Conservation (phyloP, 1,284 basidiomycete genomes). For the Calocybe gambosa region DNA sequence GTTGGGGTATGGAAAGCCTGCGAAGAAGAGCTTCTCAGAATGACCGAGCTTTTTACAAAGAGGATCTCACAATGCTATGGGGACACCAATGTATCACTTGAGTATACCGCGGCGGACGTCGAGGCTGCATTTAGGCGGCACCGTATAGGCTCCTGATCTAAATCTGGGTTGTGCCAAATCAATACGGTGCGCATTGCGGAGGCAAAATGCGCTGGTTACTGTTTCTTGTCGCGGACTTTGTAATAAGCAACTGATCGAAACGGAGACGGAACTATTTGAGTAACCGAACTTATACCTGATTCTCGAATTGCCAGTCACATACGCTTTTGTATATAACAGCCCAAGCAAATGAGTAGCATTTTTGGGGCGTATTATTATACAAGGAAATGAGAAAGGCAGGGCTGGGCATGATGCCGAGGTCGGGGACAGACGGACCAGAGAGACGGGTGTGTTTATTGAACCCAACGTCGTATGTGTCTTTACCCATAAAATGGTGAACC, state of each 20-base stretch:
- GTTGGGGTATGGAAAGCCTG: constrained; percentile 85
- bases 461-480: too few relatives aligned
- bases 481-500: too few relatives aligned
- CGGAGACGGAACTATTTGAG: not conserved
- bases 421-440: not conserved
- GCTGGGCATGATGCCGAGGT: not conserved
- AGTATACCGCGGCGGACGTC: constrained; percentile 73
- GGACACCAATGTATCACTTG: constrained; percentile 63
- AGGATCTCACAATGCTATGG: constrained; percentile 74
- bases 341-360: too few relatives aligned
- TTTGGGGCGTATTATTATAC: too few relatives aligned
- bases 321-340: too few relatives aligned
- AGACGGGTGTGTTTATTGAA: not conserved
- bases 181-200: not conserved
- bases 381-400: too few relatives aligned
- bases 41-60: constrained; percentile 64
- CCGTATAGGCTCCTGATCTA: constrained; percentile 37
- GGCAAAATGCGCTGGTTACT: not conserved
- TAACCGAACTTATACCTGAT: too few relatives aligned
- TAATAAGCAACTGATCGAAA: not conserved
- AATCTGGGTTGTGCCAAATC: not conserved
- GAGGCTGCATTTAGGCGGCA: constrained; percentile 72
- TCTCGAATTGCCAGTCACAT: too few relatives aligned
- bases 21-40: constrained; percentile 71
- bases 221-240: not conserved